Percentiles rank a stretch among this genome's conserved stretches.
Evolutionary conservation across 352 stramenopile species (phyloP).

Genomic region (Globisporangium middletonii): DNA sequence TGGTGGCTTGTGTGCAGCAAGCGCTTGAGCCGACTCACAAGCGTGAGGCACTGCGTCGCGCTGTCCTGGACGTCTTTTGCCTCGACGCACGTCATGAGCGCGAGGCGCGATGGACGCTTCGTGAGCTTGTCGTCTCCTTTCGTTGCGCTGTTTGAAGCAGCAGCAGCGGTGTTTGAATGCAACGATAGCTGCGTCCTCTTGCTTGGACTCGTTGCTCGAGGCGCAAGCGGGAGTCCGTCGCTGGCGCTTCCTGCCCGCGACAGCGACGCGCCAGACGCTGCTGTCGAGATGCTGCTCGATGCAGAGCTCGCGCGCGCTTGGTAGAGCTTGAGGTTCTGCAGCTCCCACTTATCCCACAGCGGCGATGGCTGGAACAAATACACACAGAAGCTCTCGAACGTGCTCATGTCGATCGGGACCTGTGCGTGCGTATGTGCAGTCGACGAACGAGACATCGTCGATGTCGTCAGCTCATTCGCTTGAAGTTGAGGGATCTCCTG

Average conservation of each 20-base stretch:
- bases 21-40: neutral
- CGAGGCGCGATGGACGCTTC: constrained; percentile 3
- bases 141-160: too few relatives aligned
- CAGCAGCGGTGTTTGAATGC: too few relatives aligned
- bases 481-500: neutral
- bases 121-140: neutral
- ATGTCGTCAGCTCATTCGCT: neutral
- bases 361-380: constrained; percentile 56
- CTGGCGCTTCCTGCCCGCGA: too few relatives aligned
- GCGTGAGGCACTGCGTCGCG: constrained; percentile 2
- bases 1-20: neutral
- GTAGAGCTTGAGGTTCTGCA: constrained; percentile 48
- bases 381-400: constrained; percentile 37
- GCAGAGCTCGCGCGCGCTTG: neutral
- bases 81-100: neutral
- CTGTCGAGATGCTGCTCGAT: neutral
- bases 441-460: neutral
- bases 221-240: too few relatives aligned
- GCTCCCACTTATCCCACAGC: constrained; percentile 51
- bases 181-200: too few relatives aligned
- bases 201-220: too few relatives aligned
- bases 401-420: constrained; percentile 21
- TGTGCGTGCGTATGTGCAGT: too few relatives aligned
- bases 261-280: neutral
- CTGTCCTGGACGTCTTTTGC: constrained; percentile 8